phyloP scores from a whole-genome alignment of 2,329 filamentous ascomycete genomes.

The Phialemoniopsis sp. region DNA sequence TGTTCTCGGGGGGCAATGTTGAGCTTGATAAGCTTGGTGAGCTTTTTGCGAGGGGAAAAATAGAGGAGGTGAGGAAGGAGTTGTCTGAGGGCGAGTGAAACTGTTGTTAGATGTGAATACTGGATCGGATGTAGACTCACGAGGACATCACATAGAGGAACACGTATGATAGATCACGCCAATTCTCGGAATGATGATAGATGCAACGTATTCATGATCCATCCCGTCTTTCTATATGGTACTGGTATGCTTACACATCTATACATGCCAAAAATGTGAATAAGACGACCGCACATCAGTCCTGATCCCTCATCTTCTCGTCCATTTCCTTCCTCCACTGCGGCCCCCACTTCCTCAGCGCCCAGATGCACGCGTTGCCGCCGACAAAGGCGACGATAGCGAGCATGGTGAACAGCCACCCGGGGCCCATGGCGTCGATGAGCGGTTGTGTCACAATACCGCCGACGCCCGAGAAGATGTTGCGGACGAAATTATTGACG shows the following conservation, averaged over 20 bases:
- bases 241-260: too few species aligned
- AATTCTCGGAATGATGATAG: too few species aligned
- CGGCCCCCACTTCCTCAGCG: slow-evolving; percentile 55
- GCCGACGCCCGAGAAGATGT: slow-evolving; percentile 72
- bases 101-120: too few species aligned
- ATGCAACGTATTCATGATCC: too few species aligned
- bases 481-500: slow-evolving; percentile 76
- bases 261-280: too few species aligned
- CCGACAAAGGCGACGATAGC: slow-evolving; percentile 51
- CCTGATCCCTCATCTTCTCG: slow-evolving; percentile 22
- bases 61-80: too few species aligned
- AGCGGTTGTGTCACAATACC: slow-evolving; percentile 66
- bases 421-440: slow-evolving; percentile 66
- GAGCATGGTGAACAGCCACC: slow-evolving; percentile 67
- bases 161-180: too few species aligned
- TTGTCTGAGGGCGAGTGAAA: too few species aligned
- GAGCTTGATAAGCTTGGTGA: slow-evolving; percentile 47
- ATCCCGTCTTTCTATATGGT: too few species aligned
- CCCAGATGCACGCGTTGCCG: slow-evolving; percentile 53
- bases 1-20: slow-evolving; percentile 59
- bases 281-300: too few species aligned
- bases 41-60: slow-evolving; percentile 32
- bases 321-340: slow-evolving; percentile 65
- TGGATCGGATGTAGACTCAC: too few species aligned
- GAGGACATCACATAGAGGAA: too few species aligned